Evolutionary conservation across 73 alveolate genomes (phyloP), one percentile per base, ranked within the genome.

Genomic region (Paramecium tetraurelia): DNA sequence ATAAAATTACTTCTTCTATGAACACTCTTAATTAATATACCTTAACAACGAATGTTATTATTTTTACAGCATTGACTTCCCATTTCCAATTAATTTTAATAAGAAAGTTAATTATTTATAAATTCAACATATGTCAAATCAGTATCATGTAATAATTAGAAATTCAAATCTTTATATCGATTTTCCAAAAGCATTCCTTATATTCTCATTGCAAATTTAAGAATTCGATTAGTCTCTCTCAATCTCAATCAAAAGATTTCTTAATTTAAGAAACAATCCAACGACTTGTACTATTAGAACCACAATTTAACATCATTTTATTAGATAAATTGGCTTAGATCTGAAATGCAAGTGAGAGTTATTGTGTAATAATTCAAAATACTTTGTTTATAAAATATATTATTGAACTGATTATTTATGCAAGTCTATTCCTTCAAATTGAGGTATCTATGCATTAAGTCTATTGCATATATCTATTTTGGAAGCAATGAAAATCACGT

Each of bases 61-160:
- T 29, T 22, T 43, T 80, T 80, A 21, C 90, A 80, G 31, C 90
- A 80, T 35, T 80, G 75, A 48, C 90, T 80, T 80, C 90, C 90
- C 90, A 80, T 80, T 40, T 43, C 31, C 24, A 63, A 31, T 31
- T 63, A 63, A 63, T 63, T 53, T 53, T 53, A n/a, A 53, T 53
- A 53, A 53, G 69, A 53, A 53, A 53, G 69, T 53, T 18, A 18
- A 53, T 53, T 53, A 53, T 53, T 53, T 53, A 53, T 53, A 53
- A 53, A 53, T 53, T 53, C 69, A 53, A 53, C 69, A 53, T 53
- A 53, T 53, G 69, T 53, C 5, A 53, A 53, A 18, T 53, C 31
- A 4, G 69, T 53, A 53, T 53, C 69, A 53, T 53, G 21, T 53
- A 16, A 50, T 50, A 50, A 50, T 14, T 50, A 53, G 35, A 53